phyloP scores from a whole-genome alignment of 1,284 basidiomycete species.

The Salmacisia buchloeana region DNA sequence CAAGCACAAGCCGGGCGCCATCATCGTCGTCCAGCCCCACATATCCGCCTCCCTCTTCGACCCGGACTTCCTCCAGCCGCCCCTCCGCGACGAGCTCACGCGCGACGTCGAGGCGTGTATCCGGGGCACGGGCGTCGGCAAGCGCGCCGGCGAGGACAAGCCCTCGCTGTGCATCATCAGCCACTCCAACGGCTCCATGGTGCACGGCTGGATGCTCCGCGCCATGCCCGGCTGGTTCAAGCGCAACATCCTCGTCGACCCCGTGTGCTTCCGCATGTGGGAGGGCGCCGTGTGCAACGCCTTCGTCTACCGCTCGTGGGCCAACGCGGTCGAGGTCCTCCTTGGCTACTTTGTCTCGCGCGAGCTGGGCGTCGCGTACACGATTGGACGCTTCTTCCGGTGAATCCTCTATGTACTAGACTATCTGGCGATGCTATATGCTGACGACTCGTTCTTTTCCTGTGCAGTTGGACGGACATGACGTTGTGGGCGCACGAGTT shows the following conservation, averaged over 20 bases:
- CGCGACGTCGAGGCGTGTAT: constrained; percentile 17
- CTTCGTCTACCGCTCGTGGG: constrained; percentile 18
- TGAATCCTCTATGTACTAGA: constrained; percentile 17
- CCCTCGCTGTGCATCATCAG: constrained; percentile 9
- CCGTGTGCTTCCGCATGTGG: constrained; percentile 26
- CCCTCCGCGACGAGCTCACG: constrained; percentile 14
- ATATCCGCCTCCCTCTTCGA: constrained; percentile 17
- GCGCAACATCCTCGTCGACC: constrained; percentile 22
- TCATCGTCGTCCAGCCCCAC: constrained; percentile 22
- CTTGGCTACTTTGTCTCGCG: constrained; percentile 27
- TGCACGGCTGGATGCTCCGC: constrained; percentile 20
- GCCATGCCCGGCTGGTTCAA: constrained; percentile 16
- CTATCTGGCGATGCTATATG: not conserved
- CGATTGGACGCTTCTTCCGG: constrained; percentile 19
- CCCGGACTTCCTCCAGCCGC: constrained; percentile 16
- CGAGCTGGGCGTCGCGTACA: constrained; percentile 20
- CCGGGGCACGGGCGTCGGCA: not conserved
- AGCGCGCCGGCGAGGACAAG: not conserved
- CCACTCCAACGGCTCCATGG: constrained; percentile 25
- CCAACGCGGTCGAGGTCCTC: constrained; percentile 20
- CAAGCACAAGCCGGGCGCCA: constrained; percentile 16
- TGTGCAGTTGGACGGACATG: constrained; percentile 4
- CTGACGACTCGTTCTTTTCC: not conserved
- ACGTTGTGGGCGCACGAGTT: constrained; percentile 22
- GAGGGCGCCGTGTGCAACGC: constrained; percentile 21